Conservation (phyloP, 78 protist species). For the Dictyostelium intermedium region DNA sequence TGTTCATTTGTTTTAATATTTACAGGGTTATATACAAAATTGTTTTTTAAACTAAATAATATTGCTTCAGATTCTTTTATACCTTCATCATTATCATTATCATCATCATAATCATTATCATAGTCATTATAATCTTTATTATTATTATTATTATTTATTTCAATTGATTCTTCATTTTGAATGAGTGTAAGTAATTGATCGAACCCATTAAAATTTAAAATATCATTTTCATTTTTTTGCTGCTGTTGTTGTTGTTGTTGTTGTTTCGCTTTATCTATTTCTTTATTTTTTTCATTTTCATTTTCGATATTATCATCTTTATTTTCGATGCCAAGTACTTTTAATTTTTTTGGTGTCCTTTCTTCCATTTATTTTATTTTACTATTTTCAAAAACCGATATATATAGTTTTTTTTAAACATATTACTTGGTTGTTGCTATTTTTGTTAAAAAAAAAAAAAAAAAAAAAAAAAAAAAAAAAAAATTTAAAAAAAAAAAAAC, state of each 20-base stretch:
- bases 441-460: neutral
- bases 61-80: neutral
- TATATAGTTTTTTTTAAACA: neutral
- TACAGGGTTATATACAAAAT: neutral
- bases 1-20: neutral
- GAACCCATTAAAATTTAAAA: neutral
- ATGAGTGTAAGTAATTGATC: neutral
- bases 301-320: too few relatives aligned
- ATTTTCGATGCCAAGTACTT: too few relatives aligned
- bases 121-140: neutral
- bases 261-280: neutral
- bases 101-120: neutral
- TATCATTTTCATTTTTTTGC: neutral
- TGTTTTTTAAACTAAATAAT: conserved; percentile 1
- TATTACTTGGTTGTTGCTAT: neutral
- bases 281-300: neutral
- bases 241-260: neutral
- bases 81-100: neutral
- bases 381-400: neutral
- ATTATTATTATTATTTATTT: neutral
- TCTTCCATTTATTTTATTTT: neutral
- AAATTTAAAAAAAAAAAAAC: neutral
- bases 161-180: neutral
- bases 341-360: neutral
- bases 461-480: neutral